Evolutionary conservation across 257 asterid genomes (phyloP).

Genomic region (Petunia axillaris): DNA sequence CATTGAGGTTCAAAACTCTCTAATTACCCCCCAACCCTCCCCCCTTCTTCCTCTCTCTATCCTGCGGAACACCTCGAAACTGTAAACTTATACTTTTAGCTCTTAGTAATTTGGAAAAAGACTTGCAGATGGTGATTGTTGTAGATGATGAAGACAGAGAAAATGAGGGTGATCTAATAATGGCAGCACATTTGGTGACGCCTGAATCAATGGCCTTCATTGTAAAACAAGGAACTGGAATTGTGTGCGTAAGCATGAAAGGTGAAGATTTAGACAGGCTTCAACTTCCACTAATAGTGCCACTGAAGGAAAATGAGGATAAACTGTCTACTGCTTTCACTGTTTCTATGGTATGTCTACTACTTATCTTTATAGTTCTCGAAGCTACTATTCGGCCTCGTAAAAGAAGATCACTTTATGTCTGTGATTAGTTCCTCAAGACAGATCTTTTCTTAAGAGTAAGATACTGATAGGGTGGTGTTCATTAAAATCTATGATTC

Average conservation of each 20-base stretch:
- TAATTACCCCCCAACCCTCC: neutral
- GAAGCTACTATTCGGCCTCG: neutral
- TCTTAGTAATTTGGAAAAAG: neutral
- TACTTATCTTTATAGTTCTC: neutral
- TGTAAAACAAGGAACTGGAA: constrained; percentile 97
- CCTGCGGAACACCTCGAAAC: neutral
- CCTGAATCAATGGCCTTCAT: constrained; percentile 97
- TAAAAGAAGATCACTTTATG: neutral
- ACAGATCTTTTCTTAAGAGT: neutral
- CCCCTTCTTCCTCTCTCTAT: neutral
- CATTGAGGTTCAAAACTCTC: neutral
- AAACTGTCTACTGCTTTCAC: constrained; percentile 93
- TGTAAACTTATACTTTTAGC: neutral
- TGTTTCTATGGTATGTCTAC: constrained; percentile 77
- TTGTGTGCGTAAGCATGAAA: constrained; percentile 95
- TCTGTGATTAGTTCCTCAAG: neutral
- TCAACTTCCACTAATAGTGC: constrained; percentile 91
- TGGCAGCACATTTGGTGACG: constrained; percentile 93
- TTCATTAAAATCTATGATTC: neutral
- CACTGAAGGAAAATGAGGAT: constrained; percentile 87
- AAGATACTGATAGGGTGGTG: neutral
- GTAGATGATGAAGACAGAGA: constrained; percentile 99
- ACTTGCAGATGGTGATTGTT: constrained; percentile 86
- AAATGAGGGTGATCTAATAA: constrained; percentile 96
- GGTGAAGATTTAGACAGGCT: constrained; percentile 86